A percentile compares a stretch with the other conserved stretches of the same genome.
These are phyloP conservation scores for Lyophyllum semitale DNA, from an alignment of 768 basidiomycete genomes.

Conservation along the genomic window DNA sequence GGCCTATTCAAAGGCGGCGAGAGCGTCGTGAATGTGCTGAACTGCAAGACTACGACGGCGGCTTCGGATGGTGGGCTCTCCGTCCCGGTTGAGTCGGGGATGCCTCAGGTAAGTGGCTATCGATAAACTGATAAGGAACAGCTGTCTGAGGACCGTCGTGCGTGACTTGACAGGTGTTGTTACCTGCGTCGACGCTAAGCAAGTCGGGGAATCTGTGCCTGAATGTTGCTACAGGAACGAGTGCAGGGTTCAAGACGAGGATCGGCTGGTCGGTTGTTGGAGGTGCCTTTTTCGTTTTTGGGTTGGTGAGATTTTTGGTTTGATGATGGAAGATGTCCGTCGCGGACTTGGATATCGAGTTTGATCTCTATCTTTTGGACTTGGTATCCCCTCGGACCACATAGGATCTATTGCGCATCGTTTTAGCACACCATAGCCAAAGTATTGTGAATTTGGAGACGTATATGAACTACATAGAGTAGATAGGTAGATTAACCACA, in stretches of 20 bases:
- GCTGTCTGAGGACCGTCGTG: not conserved
- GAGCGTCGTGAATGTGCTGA: constrained; percentile 53
- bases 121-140: not conserved
- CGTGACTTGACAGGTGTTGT: constrained; percentile 18
- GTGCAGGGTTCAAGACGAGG: not conserved
- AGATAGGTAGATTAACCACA: too few species aligned
- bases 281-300: not conserved
- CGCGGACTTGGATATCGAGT: not conserved
- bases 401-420: not conserved
- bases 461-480: constrained; percentile 17
- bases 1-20: constrained; percentile 41
- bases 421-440: not conserved
- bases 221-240: not conserved
- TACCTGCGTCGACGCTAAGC: constrained; percentile 22
- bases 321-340: not conserved
- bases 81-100: constrained; percentile 40
- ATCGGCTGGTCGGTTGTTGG: not conserved
- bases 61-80: constrained; percentile 42
- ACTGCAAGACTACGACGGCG: constrained; percentile 41
- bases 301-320: not conserved
- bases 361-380: too few species aligned
- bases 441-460: not conserved
- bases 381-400: too few species aligned
- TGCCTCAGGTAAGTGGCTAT: constrained; percentile 42
- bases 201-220: constrained; percentile 17